phyloP scores from a whole-genome alignment of 352 stramenopile species.

The Phytophthora citricola region DNA sequence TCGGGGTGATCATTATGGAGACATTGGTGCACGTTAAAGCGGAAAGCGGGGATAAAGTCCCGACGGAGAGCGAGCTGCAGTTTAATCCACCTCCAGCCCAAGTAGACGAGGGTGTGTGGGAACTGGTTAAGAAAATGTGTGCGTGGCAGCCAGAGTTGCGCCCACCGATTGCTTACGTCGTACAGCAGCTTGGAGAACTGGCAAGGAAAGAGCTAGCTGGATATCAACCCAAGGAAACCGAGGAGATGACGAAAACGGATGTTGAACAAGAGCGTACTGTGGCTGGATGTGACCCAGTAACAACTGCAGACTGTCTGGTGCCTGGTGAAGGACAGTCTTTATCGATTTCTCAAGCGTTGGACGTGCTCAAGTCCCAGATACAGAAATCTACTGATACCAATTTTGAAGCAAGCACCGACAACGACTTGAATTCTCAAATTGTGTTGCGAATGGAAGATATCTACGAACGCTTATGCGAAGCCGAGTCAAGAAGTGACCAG shows the following conservation, averaged over 20 bases:
- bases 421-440: slow-evolving; percentile 32
- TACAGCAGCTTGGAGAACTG: slow-evolving; percentile 32
- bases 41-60: neutral
- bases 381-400: neutral
- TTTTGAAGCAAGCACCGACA: slow-evolving; percentile 6
- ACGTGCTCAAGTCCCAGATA: slow-evolving; percentile 13
- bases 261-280: neutral
- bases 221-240: slow-evolving; percentile 1
- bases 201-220: neutral
- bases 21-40: neutral
- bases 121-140: slow-evolving; percentile 42
- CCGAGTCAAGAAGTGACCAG: slow-evolving; percentile 1
- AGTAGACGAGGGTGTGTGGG: slow-evolving; percentile 3
- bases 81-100: neutral
- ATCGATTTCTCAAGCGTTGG: slow-evolving; percentile 16
- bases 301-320: slow-evolving; percentile 5
- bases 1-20: slow-evolving; percentile 36
- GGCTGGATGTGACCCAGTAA: neutral
- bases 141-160: slow-evolving; percentile 18
- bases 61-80: too few species aligned
- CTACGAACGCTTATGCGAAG: slow-evolving; percentile 12
- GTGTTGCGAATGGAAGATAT: slow-evolving; percentile 34
- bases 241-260: neutral
- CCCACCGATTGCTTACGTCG: slow-evolving; percentile 31
- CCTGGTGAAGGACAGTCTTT: neutral